Conservation (phyloP, 164 flowering plant genomes). For the Magnolia changhungtana region DNA sequence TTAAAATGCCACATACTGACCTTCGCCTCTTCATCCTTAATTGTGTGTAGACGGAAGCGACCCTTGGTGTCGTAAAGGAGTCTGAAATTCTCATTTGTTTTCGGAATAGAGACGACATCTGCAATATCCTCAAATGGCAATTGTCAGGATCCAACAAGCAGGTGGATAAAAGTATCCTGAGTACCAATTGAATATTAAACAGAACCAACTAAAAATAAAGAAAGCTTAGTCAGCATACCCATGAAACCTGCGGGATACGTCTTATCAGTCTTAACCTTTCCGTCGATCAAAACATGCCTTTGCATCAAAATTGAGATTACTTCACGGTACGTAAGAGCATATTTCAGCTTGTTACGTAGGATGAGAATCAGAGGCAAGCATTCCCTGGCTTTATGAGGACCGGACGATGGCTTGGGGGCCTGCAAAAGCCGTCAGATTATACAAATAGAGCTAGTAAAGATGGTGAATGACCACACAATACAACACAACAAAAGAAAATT, state of each 20-base stretch:
- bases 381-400: slow-evolving; percentile 64
- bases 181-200: background rate
- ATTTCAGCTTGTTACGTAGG: slow-evolving; percentile 52
- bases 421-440: slow-evolving; percentile 10
- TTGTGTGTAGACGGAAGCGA: slow-evolving; percentile 69
- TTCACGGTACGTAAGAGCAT: slow-evolving; percentile 58
- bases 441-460: background rate
- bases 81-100: slow-evolving; percentile 79
- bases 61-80: slow-evolving; percentile 87
- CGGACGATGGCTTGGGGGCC: slow-evolving; percentile 73
- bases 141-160: background rate
- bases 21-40: slow-evolving; percentile 84
- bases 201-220: background rate
- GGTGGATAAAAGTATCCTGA: background rate
- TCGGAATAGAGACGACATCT: slow-evolving; percentile 83
- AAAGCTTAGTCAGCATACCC: slow-evolving; percentile 33
- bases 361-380: slow-evolving; percentile 59
- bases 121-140: background rate
- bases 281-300: slow-evolving; percentile 53
- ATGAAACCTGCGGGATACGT: slow-evolving; percentile 62
- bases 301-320: slow-evolving; percentile 60
- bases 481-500: background rate
- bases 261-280: slow-evolving; percentile 62
- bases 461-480: background rate
- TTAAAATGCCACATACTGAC: slow-evolving; percentile 18